phyloP scores from a whole-genome alignment of 2,329 filamentous ascomycete species.

The Fonsecaea pedrosoi region DNA sequence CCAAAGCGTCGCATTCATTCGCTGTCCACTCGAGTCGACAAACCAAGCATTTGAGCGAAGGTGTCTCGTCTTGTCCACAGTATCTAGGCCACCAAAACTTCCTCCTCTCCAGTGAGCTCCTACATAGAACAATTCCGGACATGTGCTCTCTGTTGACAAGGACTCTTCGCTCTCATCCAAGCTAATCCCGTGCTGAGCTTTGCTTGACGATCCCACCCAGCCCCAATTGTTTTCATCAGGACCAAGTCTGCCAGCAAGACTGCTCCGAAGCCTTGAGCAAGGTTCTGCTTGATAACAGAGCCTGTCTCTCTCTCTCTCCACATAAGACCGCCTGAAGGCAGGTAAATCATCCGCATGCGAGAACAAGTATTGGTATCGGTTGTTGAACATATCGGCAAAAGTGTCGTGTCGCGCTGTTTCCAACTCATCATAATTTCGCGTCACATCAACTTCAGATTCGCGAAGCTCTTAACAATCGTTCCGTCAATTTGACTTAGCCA shows the following conservation, averaged over 20 bases:
- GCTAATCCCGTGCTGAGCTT: not conserved
- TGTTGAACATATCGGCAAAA: not conserved
- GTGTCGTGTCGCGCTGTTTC: not conserved
- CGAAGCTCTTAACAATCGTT: conserved; percentile 38
- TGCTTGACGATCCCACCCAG: not conserved
- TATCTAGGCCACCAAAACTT: not conserved
- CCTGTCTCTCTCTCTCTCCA: not conserved
- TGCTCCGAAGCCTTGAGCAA: not conserved
- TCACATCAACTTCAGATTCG: conserved; percentile 37
- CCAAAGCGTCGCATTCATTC: not conserved
- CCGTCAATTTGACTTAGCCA: conserved; percentile 38
- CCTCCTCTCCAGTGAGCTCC: not conserved
- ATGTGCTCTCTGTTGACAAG: not conserved
- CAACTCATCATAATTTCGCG: not conserved
- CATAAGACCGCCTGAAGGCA: not conserved
- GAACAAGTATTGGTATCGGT: not conserved
- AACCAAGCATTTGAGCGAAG: not conserved
- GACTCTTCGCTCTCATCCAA: not conserved
- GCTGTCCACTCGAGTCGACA: not conserved
- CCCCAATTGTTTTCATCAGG: not conserved
- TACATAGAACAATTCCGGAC: not conserved
- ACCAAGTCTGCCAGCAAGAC: not conserved
- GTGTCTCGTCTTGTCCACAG: not conserved
- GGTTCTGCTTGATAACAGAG: not conserved
- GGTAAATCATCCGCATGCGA: not conserved